Evolutionary conservation across 805 yeast genomes (phyloP).

Genomic region (Candida pseudoglaebosa): DNA sequence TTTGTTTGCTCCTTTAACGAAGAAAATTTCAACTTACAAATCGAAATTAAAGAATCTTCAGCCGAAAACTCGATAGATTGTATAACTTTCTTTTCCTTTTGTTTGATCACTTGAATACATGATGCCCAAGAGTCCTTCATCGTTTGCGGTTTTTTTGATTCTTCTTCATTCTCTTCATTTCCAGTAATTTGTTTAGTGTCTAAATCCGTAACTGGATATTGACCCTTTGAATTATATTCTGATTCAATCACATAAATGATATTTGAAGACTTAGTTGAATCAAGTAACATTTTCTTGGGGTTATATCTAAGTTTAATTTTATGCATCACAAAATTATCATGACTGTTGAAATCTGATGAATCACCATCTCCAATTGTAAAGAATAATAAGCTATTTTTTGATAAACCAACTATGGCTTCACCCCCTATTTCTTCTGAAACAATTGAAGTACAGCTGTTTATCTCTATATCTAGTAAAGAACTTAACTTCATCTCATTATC

Average conservation of each 20-base stretch:
- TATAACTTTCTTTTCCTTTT: constrained; percentile 25
- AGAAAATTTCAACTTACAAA: constrained; percentile 30
- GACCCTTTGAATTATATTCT: constrained; percentile 35
- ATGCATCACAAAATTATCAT: constrained; percentile 21
- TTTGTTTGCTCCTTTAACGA: constrained; percentile 16
- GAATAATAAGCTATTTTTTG: constrained; percentile 49
- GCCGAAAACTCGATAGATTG: constrained; percentile 43
- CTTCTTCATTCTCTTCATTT: constrained; percentile 26
- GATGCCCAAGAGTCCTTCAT: constrained; percentile 42
- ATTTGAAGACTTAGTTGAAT: constrained; percentile 17
- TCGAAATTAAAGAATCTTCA: constrained; percentile 41
- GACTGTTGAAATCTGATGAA: constrained; percentile 21
- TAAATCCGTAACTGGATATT: constrained; percentile 20
- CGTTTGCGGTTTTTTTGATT: constrained; percentile 38
- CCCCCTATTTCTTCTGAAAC: constrained; percentile 56
- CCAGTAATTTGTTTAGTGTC: background rate
- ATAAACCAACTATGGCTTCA: constrained; percentile 64
- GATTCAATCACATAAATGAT: constrained; percentile 43
- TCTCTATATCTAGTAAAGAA: constrained; percentile 43
- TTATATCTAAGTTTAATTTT: constrained; percentile 45
- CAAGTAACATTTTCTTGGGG: constrained; percentile 41
- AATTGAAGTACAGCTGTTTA: constrained; percentile 50
- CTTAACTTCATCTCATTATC: constrained; percentile 37
- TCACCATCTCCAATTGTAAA: constrained; percentile 47
- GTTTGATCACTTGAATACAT: constrained; percentile 48